Conservation (phyloP, 139 green algal species). For the Gonium pectorale region DNA sequence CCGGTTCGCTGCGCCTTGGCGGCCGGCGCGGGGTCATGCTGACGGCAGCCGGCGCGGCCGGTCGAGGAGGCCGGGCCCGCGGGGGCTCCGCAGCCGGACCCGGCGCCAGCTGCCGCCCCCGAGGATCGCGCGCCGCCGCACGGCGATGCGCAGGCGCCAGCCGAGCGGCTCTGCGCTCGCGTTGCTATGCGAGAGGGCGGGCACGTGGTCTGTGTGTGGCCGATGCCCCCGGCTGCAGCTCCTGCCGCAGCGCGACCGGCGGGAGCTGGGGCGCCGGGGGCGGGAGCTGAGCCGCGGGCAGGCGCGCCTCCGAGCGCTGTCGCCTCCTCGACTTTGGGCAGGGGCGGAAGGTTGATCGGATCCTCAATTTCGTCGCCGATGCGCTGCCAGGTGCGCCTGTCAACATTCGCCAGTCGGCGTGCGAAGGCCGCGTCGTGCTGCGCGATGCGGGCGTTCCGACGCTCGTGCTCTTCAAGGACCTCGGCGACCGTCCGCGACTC, state of each 20-base stretch:
- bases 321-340: neutral
- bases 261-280: neutral
- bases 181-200: too few relatives aligned
- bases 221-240: too few relatives aligned
- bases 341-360: neutral
- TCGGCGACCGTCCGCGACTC: neutral
- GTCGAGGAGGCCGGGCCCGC: too few relatives aligned
- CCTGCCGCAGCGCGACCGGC: neutral
- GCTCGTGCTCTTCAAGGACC: neutral
- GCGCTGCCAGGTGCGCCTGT: neutral
- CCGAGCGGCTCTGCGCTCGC: too few relatives aligned
- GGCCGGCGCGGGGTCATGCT: too few relatives aligned
- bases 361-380: neutral
- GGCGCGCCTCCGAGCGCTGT: neutral
- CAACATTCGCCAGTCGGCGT: neutral
- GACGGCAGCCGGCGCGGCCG: too few relatives aligned
- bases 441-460: neutral
- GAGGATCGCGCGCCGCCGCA: too few relatives aligned
- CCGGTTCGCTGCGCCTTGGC: neutral
- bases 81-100: too few relatives aligned
- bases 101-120: too few relatives aligned
- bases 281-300: neutral
- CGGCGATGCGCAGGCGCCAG: too few relatives aligned
- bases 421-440: conserved; percentile 10
- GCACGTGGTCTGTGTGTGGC: too few relatives aligned